A percentile compares a stretch with the other conserved stretches of the same genome.
phyloP scores from a whole-genome alignment of 768 basidiomycete genomes.

The Boletus fagicola region DNA sequence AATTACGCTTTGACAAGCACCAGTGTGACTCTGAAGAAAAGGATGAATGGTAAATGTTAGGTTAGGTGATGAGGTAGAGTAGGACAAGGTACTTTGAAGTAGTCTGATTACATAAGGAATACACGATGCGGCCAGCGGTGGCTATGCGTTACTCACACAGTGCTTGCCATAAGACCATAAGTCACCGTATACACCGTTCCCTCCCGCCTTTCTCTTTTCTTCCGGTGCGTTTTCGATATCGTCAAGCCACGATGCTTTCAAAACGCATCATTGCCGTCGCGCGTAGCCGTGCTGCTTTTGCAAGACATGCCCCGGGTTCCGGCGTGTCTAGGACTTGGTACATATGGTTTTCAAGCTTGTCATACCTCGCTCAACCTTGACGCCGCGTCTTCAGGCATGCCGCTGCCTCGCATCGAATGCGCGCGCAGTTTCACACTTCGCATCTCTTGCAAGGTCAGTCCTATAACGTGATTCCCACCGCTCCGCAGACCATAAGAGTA shows the following conservation, averaged over 20 bases:
- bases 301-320: conserved; percentile 31
- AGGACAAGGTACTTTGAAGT: no score
- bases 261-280: conserved; percentile 66
- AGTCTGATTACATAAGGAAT: no score
- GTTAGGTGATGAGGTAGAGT: no score
- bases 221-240: background rate
- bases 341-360: conserved; percentile 20
- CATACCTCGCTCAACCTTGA: conserved; percentile 2
- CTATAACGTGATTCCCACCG: conserved; percentile 17
- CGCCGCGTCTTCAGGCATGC: conserved; percentile 38
- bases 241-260: conserved; percentile 54
- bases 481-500: conserved; percentile 9
- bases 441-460: conserved; percentile 64
- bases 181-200: background rate
- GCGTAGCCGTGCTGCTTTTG: conserved; percentile 53
- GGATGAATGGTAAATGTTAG: no score
- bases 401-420: conserved; percentile 45
- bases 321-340: conserved; percentile 50
- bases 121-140: no score
- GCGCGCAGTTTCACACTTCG: conserved; percentile 68
- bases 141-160: no score
- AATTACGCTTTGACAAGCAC: no score
- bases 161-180: no score
- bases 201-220: background rate
- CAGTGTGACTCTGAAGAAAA: no score